Conservation (phyloP, 805 yeast species). For the Saccharomycopsis fermentans region DNA sequence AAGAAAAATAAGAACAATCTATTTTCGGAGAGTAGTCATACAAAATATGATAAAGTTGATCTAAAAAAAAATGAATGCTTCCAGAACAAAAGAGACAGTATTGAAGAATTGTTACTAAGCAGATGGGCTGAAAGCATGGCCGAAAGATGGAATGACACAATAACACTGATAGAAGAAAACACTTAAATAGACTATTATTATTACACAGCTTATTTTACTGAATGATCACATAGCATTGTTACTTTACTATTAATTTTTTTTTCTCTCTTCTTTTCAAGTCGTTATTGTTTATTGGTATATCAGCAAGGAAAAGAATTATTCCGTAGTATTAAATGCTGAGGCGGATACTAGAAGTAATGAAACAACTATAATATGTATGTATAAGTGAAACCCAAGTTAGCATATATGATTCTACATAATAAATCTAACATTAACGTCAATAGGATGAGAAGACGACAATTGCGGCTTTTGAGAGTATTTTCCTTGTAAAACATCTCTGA, state of each 20-base stretch:
- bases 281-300: too few species aligned
- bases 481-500: slow-evolving; percentile 45
- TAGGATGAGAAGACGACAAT: slow-evolving; percentile 56
- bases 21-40: background rate
- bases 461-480: slow-evolving; percentile 69
- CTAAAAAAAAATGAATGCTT: background rate
- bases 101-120: slow-evolving; percentile 36
- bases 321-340: background rate
- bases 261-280: too few species aligned
- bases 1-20: background rate
- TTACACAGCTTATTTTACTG: background rate
- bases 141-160: slow-evolving; percentile 15
- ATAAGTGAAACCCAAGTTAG: background rate
- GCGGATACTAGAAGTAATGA: background rate
- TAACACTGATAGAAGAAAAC: background rate
- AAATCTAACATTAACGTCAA: slow-evolving; percentile 40
- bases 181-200: too few species aligned
- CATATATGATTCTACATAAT: slow-evolving; percentile 18
- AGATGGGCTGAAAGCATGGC: slow-evolving; percentile 39
- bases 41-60: background rate
- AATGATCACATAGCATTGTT: too few species aligned
- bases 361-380: background rate
- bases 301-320: too few species aligned
- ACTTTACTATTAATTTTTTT: too few species aligned
- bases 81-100: slow-evolving; percentile 18